Base-by-base conservation (phyloP, 148 eudicot genomes). In the Limonium bicolor region DNA sequence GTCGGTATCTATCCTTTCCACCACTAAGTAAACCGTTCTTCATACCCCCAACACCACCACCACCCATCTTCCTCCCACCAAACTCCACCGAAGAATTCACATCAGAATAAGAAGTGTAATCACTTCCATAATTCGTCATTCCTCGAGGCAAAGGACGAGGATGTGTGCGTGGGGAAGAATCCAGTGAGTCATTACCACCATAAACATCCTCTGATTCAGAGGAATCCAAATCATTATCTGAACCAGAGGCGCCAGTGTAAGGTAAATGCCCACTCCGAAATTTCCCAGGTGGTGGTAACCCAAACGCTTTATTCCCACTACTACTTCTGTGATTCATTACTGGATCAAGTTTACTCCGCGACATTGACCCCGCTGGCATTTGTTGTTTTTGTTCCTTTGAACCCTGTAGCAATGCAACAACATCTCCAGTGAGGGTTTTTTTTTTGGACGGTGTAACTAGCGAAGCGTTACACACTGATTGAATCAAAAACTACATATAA, bases 41-140 rank as follows among this genome's bases (percentile, higher is more conserved):
- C 36, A 18, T 7, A 3, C 34, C 51, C 25, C 37, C 36, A 14
- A 47, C 10, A 26, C 39, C 36, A 52, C 29, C 24, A 20, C 37
- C 46, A 52, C 25, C 26, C 30, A 38, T 33, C 60, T 64, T 62
- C 63, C 56, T 78, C 41, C 56, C 66, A 26, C 67, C 48, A 19
- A 72, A 65, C 55, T 85, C 95, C 63, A 68, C 65, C 2, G 90
- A 85, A 4, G 95, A 85, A 50, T 64, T 76, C 29, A 85, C 95
- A 67, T 85, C 95, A 39, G 95, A 80, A 27, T 66, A 73, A n/a
- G n/a, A n/a, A 50, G 69, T 7, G 31, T 71, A 67, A 28, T 75
- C 94, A 65, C 94, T 78, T 34, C 66, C 68, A 58, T 76, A 69
- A 17, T 54, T 60, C 17, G 64, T 48, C n/a, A n/a, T n/a, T 12